phyloP scores from a whole-genome alignment of 1,284 basidiomycete species.

The Ceratobasidium sp. region DNA sequence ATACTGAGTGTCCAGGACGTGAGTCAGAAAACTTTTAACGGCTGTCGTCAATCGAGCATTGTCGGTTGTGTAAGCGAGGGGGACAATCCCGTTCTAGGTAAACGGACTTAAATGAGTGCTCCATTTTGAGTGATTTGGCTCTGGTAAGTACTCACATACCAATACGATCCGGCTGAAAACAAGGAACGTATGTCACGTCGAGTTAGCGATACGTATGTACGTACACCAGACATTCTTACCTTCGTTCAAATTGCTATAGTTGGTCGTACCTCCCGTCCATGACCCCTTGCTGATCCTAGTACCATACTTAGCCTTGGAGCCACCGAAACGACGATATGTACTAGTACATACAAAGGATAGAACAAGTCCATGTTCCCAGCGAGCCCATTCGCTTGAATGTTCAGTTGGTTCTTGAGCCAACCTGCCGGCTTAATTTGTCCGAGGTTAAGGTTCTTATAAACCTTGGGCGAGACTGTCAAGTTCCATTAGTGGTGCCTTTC shows the following conservation, averaged over 20 bases:
- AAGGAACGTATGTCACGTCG: not conserved
- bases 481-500: too few species aligned
- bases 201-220: too few species aligned
- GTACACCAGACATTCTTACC: too few species aligned
- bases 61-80: slow-evolving; percentile 31
- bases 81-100: slow-evolving; percentile 36
- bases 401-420: slow-evolving; percentile 39
- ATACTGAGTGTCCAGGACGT: slow-evolving; percentile 36
- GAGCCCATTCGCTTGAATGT: slow-evolving; percentile 32
- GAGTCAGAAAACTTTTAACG: slow-evolving; percentile 22
- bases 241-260: slow-evolving; percentile 42
- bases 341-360: slow-evolving; percentile 32
- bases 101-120: not conserved
- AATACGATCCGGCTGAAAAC: slow-evolving; percentile 38
- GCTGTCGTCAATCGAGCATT: slow-evolving; percentile 31
- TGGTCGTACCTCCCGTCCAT: slow-evolving; percentile 37
- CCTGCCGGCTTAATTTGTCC: slow-evolving; percentile 39
- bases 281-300: too few species aligned
- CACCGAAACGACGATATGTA: too few species aligned
- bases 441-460: slow-evolving; percentile 18
- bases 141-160: slow-evolving; percentile 33
- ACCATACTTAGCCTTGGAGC: too few species aligned
- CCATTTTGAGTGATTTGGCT: not conserved
- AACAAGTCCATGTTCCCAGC: slow-evolving; percentile 36
- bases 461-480: slow-evolving; percentile 26